A percentile compares a stretch with the other conserved stretches of the same genome.
Conservation (phyloP, 2,329 filamentous ascomycete species). For the Xylaria sp. region DNA sequence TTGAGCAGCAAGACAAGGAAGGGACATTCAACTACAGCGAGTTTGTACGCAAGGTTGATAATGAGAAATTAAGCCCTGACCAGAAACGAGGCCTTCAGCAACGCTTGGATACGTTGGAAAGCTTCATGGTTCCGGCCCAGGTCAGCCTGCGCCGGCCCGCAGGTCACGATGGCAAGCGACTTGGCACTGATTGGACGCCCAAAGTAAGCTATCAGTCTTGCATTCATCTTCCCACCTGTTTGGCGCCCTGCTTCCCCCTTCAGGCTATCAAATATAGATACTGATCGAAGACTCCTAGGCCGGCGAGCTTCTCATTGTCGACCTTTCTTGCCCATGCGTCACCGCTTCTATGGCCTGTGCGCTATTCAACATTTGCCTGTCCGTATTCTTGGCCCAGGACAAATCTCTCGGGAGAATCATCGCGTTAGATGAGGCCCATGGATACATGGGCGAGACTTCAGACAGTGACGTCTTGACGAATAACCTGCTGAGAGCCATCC, state of each 20-base stretch:
- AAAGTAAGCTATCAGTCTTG: constrained; percentile 36
- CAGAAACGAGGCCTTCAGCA: constrained; percentile 68
- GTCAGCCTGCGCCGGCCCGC: constrained; percentile 23
- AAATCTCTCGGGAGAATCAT: constrained; percentile 66
- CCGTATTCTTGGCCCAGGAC: constrained; percentile 70
- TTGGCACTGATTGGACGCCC: constrained; percentile 48
- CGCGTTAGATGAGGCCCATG: constrained; percentile 82
- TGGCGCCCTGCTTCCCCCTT: background rate
- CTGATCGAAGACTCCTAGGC: constrained; percentile 44
- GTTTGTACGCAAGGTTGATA: constrained; percentile 56
- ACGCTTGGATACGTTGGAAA: constrained; percentile 71
- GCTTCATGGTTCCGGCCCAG: constrained; percentile 62
- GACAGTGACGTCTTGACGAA: constrained; percentile 70
- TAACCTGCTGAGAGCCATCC: constrained; percentile 70
- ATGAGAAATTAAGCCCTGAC: constrained; percentile 54
- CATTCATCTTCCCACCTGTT: background rate
- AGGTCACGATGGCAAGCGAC: background rate
- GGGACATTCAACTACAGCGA: constrained; percentile 60
- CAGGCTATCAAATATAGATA: too few relatives aligned
- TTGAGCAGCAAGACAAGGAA: constrained; percentile 54
- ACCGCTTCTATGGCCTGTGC: constrained; percentile 74
- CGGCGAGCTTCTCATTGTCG: constrained; percentile 72
- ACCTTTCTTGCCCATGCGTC: constrained; percentile 78
- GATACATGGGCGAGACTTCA: constrained; percentile 71
- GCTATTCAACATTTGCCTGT: constrained; percentile 77